These are phyloP conservation scores for Adansonia rubrostipa DNA, from an alignment of 441 rosid species.

Conservation along the genomic window DNA sequence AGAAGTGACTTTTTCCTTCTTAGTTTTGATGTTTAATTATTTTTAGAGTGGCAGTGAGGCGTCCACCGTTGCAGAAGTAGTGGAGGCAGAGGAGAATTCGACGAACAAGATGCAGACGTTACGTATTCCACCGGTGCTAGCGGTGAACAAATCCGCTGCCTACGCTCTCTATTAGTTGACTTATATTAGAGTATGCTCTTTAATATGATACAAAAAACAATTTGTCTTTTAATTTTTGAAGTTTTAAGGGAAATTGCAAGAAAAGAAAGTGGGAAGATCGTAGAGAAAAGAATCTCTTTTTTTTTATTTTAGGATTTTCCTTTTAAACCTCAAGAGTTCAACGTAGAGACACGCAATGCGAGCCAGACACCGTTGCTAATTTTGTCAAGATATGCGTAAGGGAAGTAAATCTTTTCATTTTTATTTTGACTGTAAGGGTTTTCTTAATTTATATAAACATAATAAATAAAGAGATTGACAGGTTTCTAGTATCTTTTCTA, in stretches of 20 bases:
- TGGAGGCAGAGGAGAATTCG: constrained; percentile 94
- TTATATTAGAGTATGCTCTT: constrained; percentile 58
- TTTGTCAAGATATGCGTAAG: constrained; percentile 82
- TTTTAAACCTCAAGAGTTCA: constrained; percentile 77
- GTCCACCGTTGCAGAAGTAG: constrained; percentile 85
- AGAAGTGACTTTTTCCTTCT: neutral
- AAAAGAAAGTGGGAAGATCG: too few species aligned
- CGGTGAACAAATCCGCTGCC: constrained; percentile 76
- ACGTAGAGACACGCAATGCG: constrained; percentile 81
- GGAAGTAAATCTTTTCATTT: constrained; percentile 34
- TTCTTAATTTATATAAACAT: neutral
- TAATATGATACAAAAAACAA: neutral
- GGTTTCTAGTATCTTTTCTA: constrained; percentile 30
- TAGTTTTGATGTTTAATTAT: neutral
- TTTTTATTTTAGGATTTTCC: constrained; percentile 70
- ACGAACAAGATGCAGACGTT: constrained; percentile 70
- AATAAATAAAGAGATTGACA: constrained; percentile 7
- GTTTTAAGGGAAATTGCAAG: neutral
- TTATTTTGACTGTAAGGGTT: neutral
- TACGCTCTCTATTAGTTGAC: constrained; percentile 77
- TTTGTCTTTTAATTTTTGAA: too few species aligned
- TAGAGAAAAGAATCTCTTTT: neutral
- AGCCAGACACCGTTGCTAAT: constrained; percentile 71
- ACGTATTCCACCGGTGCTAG: constrained; percentile 77
- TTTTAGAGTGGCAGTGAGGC: constrained; percentile 87